A percentile compares a stretch with the other conserved stretches of the same genome.
phyloP scores from a whole-genome alignment of 345 rosid genomes.

The Euphorbia peplus region DNA sequence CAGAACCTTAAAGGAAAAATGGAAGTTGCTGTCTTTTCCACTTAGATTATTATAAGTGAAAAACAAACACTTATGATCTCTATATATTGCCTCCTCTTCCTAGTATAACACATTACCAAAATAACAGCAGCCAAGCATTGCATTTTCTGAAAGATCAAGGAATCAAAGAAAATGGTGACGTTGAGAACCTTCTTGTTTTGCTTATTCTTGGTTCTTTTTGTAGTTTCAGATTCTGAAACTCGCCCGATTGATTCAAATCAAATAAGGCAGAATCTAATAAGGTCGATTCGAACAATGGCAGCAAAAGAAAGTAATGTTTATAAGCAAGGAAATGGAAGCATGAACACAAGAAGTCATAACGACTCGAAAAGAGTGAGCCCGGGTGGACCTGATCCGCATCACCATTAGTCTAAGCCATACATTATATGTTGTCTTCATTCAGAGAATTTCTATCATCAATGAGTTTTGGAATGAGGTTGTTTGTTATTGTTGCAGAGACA shows the following conservation, averaged over 20 bases:
- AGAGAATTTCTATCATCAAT: too few relatives aligned
- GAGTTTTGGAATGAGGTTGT: background rate
- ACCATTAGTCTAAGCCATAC: conserved; percentile 29
- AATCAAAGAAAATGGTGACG: conserved; percentile 19
- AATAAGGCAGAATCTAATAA: conserved; percentile 16
- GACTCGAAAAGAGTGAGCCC: conserved; percentile 40
- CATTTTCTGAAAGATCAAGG: conserved; percentile 1
- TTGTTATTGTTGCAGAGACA: background rate
- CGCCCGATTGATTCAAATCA: conserved; percentile 12
- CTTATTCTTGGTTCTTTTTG: conserved; percentile 14
- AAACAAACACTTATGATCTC: background rate
- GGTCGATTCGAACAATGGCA: conserved; percentile 18
- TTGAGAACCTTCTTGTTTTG: conserved; percentile 14
- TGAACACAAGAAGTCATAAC: background rate
- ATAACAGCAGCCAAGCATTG: background rate
- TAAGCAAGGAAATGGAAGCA: conserved; percentile 13
- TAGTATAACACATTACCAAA: background rate
- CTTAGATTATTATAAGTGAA: conserved; percentile 11
- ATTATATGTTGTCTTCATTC: background rate
- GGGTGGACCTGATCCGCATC: conserved; percentile 52
- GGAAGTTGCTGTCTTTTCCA: conserved; percentile 12
- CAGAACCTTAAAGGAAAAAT: background rate
- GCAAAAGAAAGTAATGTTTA: conserved; percentile 16
- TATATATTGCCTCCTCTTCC: conserved; percentile 5
- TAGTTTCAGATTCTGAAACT: background rate